Percentiles rank a stretch among this genome's conserved stretches.
Evolutionary conservation across 2,329 filamentous ascomycete genomes (phyloP).

Genomic region (Pseudogymnoascus sp.): DNA sequence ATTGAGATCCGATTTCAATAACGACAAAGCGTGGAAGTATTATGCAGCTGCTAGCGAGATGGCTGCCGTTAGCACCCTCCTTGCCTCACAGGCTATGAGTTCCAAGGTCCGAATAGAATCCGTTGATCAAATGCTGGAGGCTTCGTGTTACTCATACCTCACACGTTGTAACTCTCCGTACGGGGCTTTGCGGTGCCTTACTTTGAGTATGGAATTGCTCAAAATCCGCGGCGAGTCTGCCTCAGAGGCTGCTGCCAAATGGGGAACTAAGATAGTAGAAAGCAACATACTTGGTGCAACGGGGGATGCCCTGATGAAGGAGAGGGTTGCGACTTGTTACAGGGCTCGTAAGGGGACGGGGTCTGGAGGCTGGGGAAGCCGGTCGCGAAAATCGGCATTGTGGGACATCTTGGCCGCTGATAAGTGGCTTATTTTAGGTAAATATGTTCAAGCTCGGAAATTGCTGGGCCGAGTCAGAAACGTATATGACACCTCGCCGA

Average conservation of each 20-base stretch:
- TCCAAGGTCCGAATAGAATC: conserved; percentile 72
- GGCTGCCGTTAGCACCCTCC: conserved; percentile 74
- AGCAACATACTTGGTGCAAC: conserved; percentile 64
- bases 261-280: conserved; percentile 75
- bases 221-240: conserved; percentile 70
- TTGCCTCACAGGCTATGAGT: conserved; percentile 63
- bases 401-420: conserved; percentile 82
- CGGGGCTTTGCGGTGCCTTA: conserved; percentile 68
- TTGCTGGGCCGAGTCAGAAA: conserved; percentile 62
- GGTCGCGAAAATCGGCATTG: conserved; percentile 76
- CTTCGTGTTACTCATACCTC: conserved; percentile 84
- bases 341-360: conserved; percentile 61
- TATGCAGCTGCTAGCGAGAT: conserved; percentile 94
- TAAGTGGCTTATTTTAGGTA: conserved; percentile 70
- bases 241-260: conserved; percentile 78
- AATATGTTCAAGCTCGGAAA: conserved; percentile 67
- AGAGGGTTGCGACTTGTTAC: conserved; percentile 80
- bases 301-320: conserved; percentile 74
- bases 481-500: conserved; percentile 43
- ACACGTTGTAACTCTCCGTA: conserved; percentile 74
- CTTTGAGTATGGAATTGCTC: conserved; percentile 72
- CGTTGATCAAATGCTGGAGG: conserved; percentile 80
- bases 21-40: conserved; percentile 95
- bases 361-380: conserved; percentile 57
- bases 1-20: conserved; percentile 77